Evolutionary conservation across 495 filamentous ascomycete genomes (phyloP).

Genomic region (Neurospora sp.): DNA sequence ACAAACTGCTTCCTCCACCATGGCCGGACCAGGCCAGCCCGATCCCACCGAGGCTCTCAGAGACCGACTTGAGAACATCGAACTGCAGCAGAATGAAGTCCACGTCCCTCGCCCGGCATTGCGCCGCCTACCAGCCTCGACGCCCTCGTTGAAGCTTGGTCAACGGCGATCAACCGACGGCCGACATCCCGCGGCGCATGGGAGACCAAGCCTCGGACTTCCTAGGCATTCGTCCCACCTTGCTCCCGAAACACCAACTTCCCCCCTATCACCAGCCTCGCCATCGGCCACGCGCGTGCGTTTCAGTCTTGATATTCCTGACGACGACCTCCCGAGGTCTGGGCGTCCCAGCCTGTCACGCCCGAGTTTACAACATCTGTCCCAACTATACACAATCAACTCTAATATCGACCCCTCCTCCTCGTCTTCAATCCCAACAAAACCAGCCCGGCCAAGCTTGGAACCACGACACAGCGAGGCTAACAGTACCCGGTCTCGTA

Average conservation of each 20-base stretch:
- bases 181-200: neutral
- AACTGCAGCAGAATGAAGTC: slow-evolving; percentile 11
- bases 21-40: slow-evolving; percentile 1
- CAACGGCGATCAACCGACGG: neutral
- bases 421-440: slow-evolving; percentile 1
- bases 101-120: neutral
- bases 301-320: neutral
- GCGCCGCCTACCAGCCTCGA: neutral
- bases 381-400: slow-evolving; percentile 21
- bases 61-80: slow-evolving; percentile 16
- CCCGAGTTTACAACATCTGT: slow-evolving; percentile 2
- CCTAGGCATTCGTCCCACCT: neutral
- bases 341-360: neutral
- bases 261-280: neutral
- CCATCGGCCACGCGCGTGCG: slow-evolving; percentile 1
- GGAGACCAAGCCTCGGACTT: neutral
- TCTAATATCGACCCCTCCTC: slow-evolving; percentile 10
- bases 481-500: slow-evolving; percentile 6
- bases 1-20: neutral
- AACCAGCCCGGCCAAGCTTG: neutral
- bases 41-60: slow-evolving; percentile 9
- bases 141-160: neutral
- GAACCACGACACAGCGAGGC: neutral
- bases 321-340: neutral
- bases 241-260: neutral